These are phyloP conservation scores for Solanum verrucosum DNA, from an alignment of 257 asterid species.

Conservation along the genomic window DNA sequence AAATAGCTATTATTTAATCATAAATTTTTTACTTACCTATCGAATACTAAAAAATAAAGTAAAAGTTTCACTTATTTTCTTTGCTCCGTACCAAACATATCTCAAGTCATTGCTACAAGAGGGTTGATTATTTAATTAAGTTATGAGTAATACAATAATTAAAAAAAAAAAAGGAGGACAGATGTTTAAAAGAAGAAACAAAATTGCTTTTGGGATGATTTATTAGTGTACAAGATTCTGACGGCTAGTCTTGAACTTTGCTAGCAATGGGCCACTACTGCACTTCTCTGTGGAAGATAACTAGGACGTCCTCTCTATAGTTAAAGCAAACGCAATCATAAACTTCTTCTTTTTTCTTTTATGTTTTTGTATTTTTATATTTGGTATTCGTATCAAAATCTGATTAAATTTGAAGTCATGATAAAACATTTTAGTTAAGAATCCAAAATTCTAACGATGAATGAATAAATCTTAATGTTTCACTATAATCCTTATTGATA, in stretches of 20 bases:
- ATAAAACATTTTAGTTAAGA: no score
- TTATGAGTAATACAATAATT: no score
- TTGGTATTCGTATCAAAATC: rapidly evolving
- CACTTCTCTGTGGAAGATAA: background rate
- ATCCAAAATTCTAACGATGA: background rate
- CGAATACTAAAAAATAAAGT: no score
- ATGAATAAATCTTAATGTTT: no score
- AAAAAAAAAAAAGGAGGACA: background rate
- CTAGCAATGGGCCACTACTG: background rate
- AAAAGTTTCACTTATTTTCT: no score
- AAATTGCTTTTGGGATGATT: background rate
- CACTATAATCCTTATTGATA: background rate
- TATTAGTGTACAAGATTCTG: background rate
- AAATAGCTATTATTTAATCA: no score
- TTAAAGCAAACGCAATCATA: background rate
- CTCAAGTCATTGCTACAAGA: background rate
- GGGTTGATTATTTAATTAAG: background rate
- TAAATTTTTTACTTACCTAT: rapidly evolving
- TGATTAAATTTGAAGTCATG: rapidly evolving
- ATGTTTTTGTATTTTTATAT: background rate
- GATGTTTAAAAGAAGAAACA: background rate
- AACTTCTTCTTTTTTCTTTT: background rate
- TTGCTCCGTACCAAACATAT: no score
- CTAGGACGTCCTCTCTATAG: background rate
- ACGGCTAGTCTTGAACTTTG: background rate